phyloP scores from a whole-genome alignment of 371 early-diverging fungal species.

The Mortierella sp. region DNA sequence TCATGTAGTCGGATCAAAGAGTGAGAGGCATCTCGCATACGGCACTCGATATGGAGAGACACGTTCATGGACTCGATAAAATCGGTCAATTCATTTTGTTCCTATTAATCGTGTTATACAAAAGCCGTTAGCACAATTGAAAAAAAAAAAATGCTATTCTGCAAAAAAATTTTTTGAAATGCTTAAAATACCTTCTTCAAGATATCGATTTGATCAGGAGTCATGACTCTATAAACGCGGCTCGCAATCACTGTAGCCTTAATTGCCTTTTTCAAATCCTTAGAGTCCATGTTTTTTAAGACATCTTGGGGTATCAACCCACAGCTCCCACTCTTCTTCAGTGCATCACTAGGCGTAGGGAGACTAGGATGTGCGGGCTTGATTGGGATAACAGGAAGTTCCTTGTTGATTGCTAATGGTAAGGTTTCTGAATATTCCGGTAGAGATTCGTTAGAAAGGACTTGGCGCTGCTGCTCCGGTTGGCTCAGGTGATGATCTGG shows the following conservation, averaged over 20 bases:
- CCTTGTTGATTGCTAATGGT: constrained; percentile 8
- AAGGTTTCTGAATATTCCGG: constrained; percentile 9
- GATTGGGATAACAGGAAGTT: constrained; percentile 25
- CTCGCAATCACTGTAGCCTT: constrained; percentile 29
- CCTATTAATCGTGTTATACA: constrained; percentile 15
- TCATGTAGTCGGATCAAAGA: constrained; percentile 46
- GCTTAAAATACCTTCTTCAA: constrained; percentile 35
- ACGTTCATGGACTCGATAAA: constrained; percentile 44
- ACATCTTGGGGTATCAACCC: constrained; percentile 50
- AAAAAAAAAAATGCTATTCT: background rate
- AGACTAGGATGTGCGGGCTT: constrained; percentile 5
- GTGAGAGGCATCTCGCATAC: constrained; percentile 52
- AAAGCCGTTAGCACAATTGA: background rate
- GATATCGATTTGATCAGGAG: constrained; percentile 25
- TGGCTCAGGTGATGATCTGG: constrained; percentile 2
- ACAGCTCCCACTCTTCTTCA: constrained; percentile 10
- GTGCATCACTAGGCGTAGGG: background rate
- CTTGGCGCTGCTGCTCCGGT: background rate
- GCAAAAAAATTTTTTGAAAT: background rate
- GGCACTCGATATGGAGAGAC: constrained; percentile 36
- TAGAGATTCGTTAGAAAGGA: constrained; percentile 32
- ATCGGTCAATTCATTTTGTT: constrained; percentile 34
- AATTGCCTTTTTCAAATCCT: constrained; percentile 21
- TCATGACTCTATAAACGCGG: constrained; percentile 45
- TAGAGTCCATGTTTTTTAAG: constrained; percentile 33